Evolutionary conservation across 352 stramenopile genomes (phyloP).

Genomic region (Blastocystis sp.): DNA sequence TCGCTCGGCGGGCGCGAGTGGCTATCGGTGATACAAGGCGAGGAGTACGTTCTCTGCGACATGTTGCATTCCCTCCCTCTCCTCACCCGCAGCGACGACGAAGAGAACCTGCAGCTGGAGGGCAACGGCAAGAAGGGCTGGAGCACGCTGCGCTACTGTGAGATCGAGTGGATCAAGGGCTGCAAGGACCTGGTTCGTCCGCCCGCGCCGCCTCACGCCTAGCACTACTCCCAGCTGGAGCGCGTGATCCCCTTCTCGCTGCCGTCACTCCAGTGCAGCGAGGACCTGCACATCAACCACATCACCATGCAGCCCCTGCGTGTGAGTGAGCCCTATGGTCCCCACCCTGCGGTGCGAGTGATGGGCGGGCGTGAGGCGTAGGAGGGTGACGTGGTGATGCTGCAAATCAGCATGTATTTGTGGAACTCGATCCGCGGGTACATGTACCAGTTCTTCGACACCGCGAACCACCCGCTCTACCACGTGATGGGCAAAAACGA

Average conservation of each 20-base stretch:
- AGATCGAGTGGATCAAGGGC: conserved; percentile 58
- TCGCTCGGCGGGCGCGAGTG: background rate
- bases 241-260: conserved; percentile 56
- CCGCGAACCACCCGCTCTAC: conserved; percentile 37
- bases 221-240: conserved; percentile 36
- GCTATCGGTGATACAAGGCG: conserved; percentile 44
- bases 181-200: conserved; percentile 37
- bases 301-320: conserved; percentile 66
- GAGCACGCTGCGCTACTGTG: conserved; percentile 41
- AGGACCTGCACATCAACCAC: conserved; percentile 61
- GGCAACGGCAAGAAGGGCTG: conserved; percentile 55
- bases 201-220: background rate
- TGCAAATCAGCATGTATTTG: conserved; percentile 43
- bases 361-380: background rate
- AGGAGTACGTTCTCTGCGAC: conserved; percentile 53
- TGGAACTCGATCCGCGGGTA: conserved; percentile 63
- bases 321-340: conserved; percentile 43
- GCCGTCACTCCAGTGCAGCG: conserved; percentile 47
- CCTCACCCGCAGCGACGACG: conserved; percentile 1
- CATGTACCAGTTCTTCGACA: conserved; percentile 69
- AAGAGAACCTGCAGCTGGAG: conserved; percentile 41
- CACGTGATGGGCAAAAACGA: conserved; percentile 31
- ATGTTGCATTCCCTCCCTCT: background rate
- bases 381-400: conserved; percentile 41
- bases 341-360: background rate